phyloP scores from a whole-genome alignment of 805 yeast genomes.

The Ogataea haglerorum region DNA sequence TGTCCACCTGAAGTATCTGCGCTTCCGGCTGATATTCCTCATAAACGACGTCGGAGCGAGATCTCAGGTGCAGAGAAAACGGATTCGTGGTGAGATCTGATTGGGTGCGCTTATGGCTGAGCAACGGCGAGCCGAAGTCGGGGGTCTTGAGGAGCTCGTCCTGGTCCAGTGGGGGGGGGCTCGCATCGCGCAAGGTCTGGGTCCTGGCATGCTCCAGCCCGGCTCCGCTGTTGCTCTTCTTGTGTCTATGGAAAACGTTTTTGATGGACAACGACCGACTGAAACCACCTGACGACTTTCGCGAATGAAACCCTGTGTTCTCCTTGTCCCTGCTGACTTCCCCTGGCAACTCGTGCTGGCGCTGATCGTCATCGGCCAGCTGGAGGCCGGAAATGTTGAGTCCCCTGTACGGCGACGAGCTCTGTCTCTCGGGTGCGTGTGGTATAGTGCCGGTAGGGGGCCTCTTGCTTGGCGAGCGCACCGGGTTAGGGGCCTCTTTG shows the following conservation, averaged over 20 bases:
- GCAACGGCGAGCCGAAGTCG: slow-evolving; percentile 5
- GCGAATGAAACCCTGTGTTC: slow-evolving; percentile 14
- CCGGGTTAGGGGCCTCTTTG: slow-evolving; percentile 12
- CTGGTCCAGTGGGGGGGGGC: slow-evolving; percentile 15
- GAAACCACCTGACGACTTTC: slow-evolving; percentile 21
- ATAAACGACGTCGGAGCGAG: slow-evolving; percentile 43
- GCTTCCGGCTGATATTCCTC: slow-evolving; percentile 29
- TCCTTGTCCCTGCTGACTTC: slow-evolving; percentile 15
- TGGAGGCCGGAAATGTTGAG: slow-evolving; percentile 24
- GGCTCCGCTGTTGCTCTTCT: slow-evolving; percentile 20
- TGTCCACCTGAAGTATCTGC: slow-evolving; percentile 35
- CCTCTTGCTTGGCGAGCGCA: slow-evolving; percentile 12
- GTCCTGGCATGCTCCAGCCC: slow-evolving; percentile 13
- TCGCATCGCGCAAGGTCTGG: slow-evolving; percentile 16
- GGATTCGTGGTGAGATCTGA: slow-evolving; percentile 45
- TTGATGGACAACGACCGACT: slow-evolving; percentile 25
- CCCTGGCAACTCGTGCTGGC: neutral
- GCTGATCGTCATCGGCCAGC: slow-evolving; percentile 6
- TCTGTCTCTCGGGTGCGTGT: slow-evolving; percentile 17
- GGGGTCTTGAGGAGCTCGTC: slow-evolving; percentile 7
- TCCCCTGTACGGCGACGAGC: slow-evolving; percentile 15
- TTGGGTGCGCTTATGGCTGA: slow-evolving; percentile 20
- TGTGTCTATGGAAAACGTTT: slow-evolving; percentile 26
- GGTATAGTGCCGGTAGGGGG: slow-evolving; percentile 17
- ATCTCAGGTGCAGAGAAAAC: slow-evolving; percentile 35